Percentiles rank a stretch among this genome's conserved stretches.
phyloP scores from a whole-genome alignment of 495 filamentous ascomycete genomes.

The Staphylotrichum longicolle region DNA sequence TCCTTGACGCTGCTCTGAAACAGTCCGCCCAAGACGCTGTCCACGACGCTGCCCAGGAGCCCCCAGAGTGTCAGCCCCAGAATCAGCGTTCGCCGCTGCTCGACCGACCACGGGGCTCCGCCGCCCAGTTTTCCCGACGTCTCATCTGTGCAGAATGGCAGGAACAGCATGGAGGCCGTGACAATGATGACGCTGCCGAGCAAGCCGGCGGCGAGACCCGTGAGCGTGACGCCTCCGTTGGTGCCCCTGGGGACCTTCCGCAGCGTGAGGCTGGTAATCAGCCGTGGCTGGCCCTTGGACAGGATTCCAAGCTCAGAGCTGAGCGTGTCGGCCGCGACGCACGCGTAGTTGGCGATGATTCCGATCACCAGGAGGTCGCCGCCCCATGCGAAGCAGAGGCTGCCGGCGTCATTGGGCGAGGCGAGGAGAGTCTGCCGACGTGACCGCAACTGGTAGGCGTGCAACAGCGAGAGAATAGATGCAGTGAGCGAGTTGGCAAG shows the following conservation, averaged over 20 bases:
- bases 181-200: slow-evolving; percentile 73
- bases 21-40: slow-evolving; percentile 81
- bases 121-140: slow-evolving; percentile 37
- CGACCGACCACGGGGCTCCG: slow-evolving; percentile 43
- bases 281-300: slow-evolving; percentile 66
- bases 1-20: slow-evolving; percentile 88
- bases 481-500: slow-evolving; percentile 83
- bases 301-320: slow-evolving; percentile 94
- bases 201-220: slow-evolving; percentile 70
- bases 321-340: slow-evolving; percentile 89
- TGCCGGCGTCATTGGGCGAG: slow-evolving; percentile 29
- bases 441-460: slow-evolving; percentile 60
- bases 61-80: slow-evolving; percentile 67
- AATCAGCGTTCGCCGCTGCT: slow-evolving; percentile 55
- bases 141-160: slow-evolving; percentile 63
- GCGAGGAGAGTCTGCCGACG: slow-evolving; percentile 36
- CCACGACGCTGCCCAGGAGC: slow-evolving; percentile 72
- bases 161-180: slow-evolving; percentile 57
- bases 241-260: slow-evolving; percentile 81
- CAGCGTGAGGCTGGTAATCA: slow-evolving; percentile 80
- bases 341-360: slow-evolving; percentile 77
- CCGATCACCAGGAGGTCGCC: slow-evolving; percentile 57
- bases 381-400: slow-evolving; percentile 49
- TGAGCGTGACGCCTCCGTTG: slow-evolving; percentile 81
- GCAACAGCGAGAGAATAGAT: slow-evolving; percentile 67